Percentiles rank a stretch among this genome's conserved stretches.
phyloP scores from a whole-genome alignment of 192 early-diverging fungal species.

The Glomus cerebriforme region DNA sequence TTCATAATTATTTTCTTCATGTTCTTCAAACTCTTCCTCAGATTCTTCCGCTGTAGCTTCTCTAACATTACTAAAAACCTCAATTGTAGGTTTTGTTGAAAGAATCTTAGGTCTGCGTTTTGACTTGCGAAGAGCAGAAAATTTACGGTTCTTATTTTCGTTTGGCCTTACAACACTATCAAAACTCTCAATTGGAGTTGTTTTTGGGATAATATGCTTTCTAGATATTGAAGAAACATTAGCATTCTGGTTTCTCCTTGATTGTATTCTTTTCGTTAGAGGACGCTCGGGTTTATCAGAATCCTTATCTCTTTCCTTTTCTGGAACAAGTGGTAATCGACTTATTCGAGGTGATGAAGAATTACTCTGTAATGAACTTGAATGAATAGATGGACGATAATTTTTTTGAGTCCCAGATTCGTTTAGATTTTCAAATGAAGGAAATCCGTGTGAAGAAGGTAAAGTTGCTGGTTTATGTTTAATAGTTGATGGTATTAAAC shows the following conservation, averaged over 20 bases:
- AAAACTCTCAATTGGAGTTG: background rate
- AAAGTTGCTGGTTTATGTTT: background rate
- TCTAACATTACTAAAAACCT: slow-evolving; percentile 56
- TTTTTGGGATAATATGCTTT: background rate
- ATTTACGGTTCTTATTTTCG: background rate
- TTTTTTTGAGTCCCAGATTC: background rate
- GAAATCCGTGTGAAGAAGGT: background rate
- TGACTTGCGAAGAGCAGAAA: background rate
- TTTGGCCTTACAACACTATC: background rate
- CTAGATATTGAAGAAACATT: background rate
- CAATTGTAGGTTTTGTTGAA: slow-evolving; percentile 47
- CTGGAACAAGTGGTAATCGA: background rate
- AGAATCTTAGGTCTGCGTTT: slow-evolving; percentile 17
- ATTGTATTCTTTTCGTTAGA: background rate
- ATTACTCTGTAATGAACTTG: background rate
- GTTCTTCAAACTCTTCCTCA: slow-evolving; percentile 57
- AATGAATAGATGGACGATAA: background rate
- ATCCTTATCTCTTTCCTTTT: slow-evolving; percentile 2
- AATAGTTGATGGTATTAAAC: slow-evolving; percentile 32
- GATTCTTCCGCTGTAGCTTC: slow-evolving; percentile 58
- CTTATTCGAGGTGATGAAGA: background rate
- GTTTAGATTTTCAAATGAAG: background rate
- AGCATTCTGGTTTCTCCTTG: background rate
- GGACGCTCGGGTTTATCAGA: background rate
- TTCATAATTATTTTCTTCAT: slow-evolving; percentile 42